Evolutionary conservation across 148 eudicot genomes (phyloP).

Genomic region (Bassia scoparia): DNA sequence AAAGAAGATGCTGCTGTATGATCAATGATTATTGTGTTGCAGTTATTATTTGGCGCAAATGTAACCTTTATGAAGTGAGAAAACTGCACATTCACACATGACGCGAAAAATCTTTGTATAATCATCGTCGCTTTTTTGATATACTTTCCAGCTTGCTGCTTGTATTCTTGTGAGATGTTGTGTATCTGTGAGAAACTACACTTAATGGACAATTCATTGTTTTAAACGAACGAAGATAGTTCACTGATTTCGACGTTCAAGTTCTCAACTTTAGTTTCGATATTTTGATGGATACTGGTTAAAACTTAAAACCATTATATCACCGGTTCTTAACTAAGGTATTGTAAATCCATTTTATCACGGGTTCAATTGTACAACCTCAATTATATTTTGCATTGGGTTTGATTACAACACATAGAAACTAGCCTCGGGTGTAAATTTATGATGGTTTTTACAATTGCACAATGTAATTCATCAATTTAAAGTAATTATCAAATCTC

Average conservation of each 20-base stretch:
- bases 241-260: not conserved
- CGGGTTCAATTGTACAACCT: too few species aligned
- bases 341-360: too few species aligned
- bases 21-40: conserved; percentile 6
- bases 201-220: not conserved
- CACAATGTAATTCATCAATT: too few species aligned
- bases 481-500: too few species aligned
- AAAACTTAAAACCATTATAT: too few species aligned
- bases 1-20: conserved; percentile 18
- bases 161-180: conserved; percentile 7
- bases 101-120: conserved; percentile 14
- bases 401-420: too few species aligned
- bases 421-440: too few species aligned
- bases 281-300: too few species aligned
- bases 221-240: not conserved
- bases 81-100: conserved; percentile 12
- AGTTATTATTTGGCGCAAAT: not conserved
- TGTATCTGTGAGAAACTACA: not conserved
- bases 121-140: not conserved
- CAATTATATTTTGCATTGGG: too few species aligned
- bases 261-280: too few species aligned
- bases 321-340: too few species aligned
- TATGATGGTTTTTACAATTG: too few species aligned
- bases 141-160: not conserved
- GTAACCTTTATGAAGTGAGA: conserved; percentile 12